Evolutionary conservation across 2,329 filamentous ascomycete species (phyloP), one percentile per base, ranked within the genome.

Genomic region (Phoma herbarum): DNA sequence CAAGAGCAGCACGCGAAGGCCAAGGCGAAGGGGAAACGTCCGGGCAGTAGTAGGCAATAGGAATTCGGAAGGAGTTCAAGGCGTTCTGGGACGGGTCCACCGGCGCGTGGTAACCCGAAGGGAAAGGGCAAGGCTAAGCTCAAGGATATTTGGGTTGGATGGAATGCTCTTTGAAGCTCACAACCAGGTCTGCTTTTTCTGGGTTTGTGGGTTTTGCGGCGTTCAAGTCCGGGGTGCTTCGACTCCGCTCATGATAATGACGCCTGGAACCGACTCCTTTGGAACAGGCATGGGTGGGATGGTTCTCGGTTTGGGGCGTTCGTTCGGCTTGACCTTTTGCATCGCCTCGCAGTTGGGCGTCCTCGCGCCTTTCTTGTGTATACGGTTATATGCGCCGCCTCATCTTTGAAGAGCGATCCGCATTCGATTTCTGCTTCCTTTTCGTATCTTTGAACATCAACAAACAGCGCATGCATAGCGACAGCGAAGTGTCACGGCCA

Each of bases 31-130:
- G 72, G 72, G 43, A 72, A 71, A 35, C 74, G 75, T 31, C 75
- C 75, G 42, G 73, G 72, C 44, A 77, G 75, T 59, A 75, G 72
- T 68, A 67, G 73, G 60, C 74, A 76, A 76, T 76, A 76, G 74
- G 74, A 74, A 73, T 75, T 75, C 70, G 64, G 71, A 65, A 65
- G 73, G 73, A 74, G 74, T 75, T 76, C 70, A 72, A 69, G 73
- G 74, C 71, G 72, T 74, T 73, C 69, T 65, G 64, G 60, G 60
- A 68, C 67, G 67, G 69, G 67, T 72, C 62, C 62, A 69, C 66
- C 57, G 45, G 61, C n/a, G n/a, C n/a, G 53, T 35, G 56, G 64
- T 66, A 69, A 70, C 59, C 68, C 67, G 12, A 73, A 71, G 61
- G 69, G 68, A 59, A 73, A 71, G 70, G 69, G 71, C 64, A 73